Conservation (phyloP, 2,329 filamentous ascomycete genomes). For the Talaromyces sp. region DNA sequence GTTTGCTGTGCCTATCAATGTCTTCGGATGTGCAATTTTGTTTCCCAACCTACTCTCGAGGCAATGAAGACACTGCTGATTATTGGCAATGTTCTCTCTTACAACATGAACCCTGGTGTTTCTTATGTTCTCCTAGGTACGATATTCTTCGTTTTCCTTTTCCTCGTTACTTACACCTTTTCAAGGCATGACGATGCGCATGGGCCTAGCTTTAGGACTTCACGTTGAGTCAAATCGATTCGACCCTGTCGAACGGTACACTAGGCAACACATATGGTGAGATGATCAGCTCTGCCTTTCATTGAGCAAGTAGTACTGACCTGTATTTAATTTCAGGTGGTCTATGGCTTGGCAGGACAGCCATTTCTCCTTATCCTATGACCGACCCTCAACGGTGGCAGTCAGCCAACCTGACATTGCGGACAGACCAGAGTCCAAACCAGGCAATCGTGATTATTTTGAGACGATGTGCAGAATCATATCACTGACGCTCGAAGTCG, state of each 20-base stretch:
- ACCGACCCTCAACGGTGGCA: slow-evolving; percentile 54
- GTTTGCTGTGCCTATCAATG: slow-evolving; percentile 64
- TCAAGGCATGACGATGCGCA: slow-evolving; percentile 54
- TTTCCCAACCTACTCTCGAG: slow-evolving; percentile 59
- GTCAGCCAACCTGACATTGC: slow-evolving; percentile 52
- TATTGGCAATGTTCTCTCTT: slow-evolving; percentile 59
- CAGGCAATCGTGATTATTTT: slow-evolving; percentile 54
- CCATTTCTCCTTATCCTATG: slow-evolving; percentile 61
- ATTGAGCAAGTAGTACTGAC: background rate
- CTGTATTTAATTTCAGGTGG: slow-evolving; percentile 44
- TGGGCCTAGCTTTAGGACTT: slow-evolving; percentile 58
- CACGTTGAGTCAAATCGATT: slow-evolving; percentile 57
- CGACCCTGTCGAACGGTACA: slow-evolving; percentile 47
- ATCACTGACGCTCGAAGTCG: slow-evolving; percentile 52
- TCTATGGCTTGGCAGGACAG: slow-evolving; percentile 63
- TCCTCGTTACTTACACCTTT: slow-evolving; percentile 9
- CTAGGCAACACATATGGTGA: slow-evolving; percentile 45
- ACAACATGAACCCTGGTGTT: slow-evolving; percentile 63
- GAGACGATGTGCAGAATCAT: slow-evolving; percentile 58
- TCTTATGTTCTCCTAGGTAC: slow-evolving; percentile 57
- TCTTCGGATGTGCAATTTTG: slow-evolving; percentile 60
- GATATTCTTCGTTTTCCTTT: slow-evolving; percentile 15
- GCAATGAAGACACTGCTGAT: slow-evolving; percentile 60
- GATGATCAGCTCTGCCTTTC: slow-evolving; percentile 12
- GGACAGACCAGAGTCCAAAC: slow-evolving; percentile 45